Percentiles rank a stretch among this genome's conserved stretches.
Evolutionary conservation across 441 rosid genomes (phyloP).

Genomic region (Kokia cookei): DNA sequence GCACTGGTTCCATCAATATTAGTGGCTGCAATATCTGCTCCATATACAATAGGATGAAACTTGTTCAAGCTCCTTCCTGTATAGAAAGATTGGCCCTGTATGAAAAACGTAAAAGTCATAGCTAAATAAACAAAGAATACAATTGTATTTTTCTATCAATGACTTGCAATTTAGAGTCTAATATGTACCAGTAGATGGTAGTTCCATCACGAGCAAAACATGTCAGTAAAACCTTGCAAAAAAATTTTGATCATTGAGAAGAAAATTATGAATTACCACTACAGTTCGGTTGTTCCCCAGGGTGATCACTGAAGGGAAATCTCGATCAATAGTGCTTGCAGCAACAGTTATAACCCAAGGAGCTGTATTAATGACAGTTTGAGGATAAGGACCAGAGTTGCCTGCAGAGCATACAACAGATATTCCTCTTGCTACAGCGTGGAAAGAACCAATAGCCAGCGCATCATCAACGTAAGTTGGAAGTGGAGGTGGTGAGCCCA

Average conservation of each 20-base stretch:
- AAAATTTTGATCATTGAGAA: background rate
- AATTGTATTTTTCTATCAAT: background rate
- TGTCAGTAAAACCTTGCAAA: background rate
- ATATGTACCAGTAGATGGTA: background rate
- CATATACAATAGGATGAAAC: slow-evolving; percentile 40
- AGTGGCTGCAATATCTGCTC: slow-evolving; percentile 33
- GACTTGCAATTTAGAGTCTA: background rate
- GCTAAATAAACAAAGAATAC: background rate
- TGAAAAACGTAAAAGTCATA: slow-evolving; percentile 7
- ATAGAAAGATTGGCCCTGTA: slow-evolving; percentile 51
- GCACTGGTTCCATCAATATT: slow-evolving; percentile 33
- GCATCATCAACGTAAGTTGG: slow-evolving; percentile 38
- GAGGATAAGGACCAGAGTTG: slow-evolving; percentile 45
- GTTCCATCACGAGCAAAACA: background rate
- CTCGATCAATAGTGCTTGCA: slow-evolving; percentile 50
- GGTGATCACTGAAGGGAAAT: slow-evolving; percentile 34
- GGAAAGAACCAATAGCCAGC: slow-evolving; percentile 43
- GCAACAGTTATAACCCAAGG: slow-evolving; percentile 54
- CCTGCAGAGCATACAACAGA: slow-evolving; percentile 47
- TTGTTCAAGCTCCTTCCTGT: slow-evolving; percentile 22
- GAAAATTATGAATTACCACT: slow-evolving; percentile 23
- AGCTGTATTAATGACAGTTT: slow-evolving; percentile 39
- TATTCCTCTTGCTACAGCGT: slow-evolving; percentile 46
- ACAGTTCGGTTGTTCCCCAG: slow-evolving; percentile 43
- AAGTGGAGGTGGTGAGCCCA: slow-evolving; percentile 42